Evolutionary conservation across 257 asterid genomes (phyloP), one percentile per base, ranked within the genome.

Genomic region (Petunia secreta): DNA sequence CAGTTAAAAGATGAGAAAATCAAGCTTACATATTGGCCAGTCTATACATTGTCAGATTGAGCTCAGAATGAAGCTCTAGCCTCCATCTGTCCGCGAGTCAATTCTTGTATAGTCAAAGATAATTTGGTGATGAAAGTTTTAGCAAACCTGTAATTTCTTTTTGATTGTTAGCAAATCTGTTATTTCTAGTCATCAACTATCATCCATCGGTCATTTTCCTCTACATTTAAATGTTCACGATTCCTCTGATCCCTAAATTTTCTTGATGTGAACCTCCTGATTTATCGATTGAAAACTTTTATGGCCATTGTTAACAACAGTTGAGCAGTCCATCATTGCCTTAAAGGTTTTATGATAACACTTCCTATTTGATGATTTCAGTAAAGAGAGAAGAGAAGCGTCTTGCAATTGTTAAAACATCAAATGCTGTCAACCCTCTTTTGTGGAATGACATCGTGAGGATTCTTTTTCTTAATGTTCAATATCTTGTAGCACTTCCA

Each of bases 371-470:
- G 65, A 60, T 75, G 79, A 68, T 75, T 89, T 55, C 92, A 95
- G 99, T 95, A 88, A 92, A 91, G 88, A 90, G 96, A 87, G 95
- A 93, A 86, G 89, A 92, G 87, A 91, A 88, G 82, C 89, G 92
- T 65, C 94, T 95, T 67, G 89, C 91, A 44, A 86, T 84, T 62
- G 82, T 87, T 55, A 85, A 83, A 75, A 87, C 88, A 68, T 66
- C 88, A 79, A 87, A 87, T 81, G 85, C 90, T 13, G 79, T 87
- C 66, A 87, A 87, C 79, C 90, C 90, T 67, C 84, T 85, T 59
- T 62, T 85, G 79, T 87, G 87, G 86, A 71, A 85, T 79, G 88
- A 87, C 73, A 82, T 85, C 16, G 88, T 85, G 74, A 83, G 89
- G 6, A 55, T 54, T 63, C 36, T 73, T 46, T 39, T 2, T 34